Base-by-base conservation (phyloP, 495 filamentous ascomycete species). In the Aspergillus diversus region DNA sequence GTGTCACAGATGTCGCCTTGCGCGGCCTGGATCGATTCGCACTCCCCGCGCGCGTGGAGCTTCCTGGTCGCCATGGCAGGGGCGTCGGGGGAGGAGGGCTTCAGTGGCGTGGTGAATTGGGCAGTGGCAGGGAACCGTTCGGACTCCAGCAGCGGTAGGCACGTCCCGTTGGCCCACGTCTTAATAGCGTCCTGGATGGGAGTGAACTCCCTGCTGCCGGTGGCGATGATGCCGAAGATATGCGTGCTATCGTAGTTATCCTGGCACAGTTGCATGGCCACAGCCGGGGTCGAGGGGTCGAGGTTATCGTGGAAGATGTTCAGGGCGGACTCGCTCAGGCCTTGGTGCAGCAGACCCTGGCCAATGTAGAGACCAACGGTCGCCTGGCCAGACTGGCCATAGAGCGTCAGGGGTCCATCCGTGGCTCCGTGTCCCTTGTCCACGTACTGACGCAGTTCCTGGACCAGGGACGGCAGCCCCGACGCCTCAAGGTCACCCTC, bases 201-300 rank as follows among this genome's bases (percentile, higher is more conserved):
- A 47, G 63, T 57, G 48, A 79, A 75, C 9, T 62, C 72, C 7
- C 64, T 69, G 63, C 73, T 72, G 65, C 71, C 70, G 17, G 71
- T 57, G n/a, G 67, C 69, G 13, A 73, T 66, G 21, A 79, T 11
- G 2, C 76, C 77, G 55, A 78, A 76, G 33, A 69, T 65, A 67
- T 74, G 75, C 5, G 54, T 21, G 60, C 59, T 60, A 59, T 67
- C 63, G 46, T 69, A 71, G 48, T 60, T 42, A 0, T 64, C 58
- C 16, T 62, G 63, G 57, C 75, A 77, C 37, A 79, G 70, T 65
- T 79, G 74, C 71, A 78, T 75, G 5, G 77, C 73, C 49, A 78
- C 2, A 31, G 61, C 69, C 7, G 42, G 21, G 32, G 61, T 33
- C 9, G 34, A 55, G 47, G 53, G 53, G 55, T 69, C 57, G 49